A percentile compares a stretch with the other conserved stretches of the same genome.
Evolutionary conservation across 495 filamentous ascomycete species (phyloP).

Genomic region (Cudoniella acicularis): DNA sequence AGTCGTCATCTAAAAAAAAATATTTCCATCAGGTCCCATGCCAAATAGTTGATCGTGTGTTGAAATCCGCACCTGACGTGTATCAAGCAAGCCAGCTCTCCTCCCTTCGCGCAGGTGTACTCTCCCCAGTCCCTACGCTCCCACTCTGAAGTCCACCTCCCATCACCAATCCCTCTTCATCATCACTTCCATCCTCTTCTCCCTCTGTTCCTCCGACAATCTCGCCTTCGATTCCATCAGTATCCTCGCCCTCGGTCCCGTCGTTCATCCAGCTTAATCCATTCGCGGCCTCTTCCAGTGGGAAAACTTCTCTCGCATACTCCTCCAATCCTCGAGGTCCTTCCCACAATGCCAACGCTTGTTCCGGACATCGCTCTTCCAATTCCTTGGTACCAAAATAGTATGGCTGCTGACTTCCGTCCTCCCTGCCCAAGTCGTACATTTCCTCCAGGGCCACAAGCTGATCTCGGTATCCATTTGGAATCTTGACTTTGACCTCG

Average conservation of each 20-base stretch:
- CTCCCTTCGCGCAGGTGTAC: slow-evolving; percentile 22
- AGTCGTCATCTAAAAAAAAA: neutral
- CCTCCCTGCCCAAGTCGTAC: slow-evolving; percentile 54
- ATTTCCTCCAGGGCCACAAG: slow-evolving; percentile 69
- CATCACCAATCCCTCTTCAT: slow-evolving; percentile 18
- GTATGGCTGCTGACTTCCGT: slow-evolving; percentile 47
- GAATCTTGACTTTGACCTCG: slow-evolving; percentile 80
- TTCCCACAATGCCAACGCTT: slow-evolving; percentile 81
- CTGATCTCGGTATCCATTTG: slow-evolving; percentile 85
- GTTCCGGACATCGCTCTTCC: slow-evolving; percentile 60
- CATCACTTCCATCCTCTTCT: slow-evolving; percentile 31
- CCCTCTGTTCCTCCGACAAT: slow-evolving; percentile 39
- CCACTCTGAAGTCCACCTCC: neutral
- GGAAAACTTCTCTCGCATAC: slow-evolving; percentile 93
- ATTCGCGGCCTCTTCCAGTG: slow-evolving; percentile 89
- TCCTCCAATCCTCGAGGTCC: slow-evolving; percentile 89
- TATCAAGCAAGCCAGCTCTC: slow-evolving; percentile 28
- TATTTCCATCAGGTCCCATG: neutral
- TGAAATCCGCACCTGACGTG: too few species aligned
- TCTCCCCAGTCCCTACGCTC: slow-evolving; percentile 9
- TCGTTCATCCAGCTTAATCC: slow-evolving; percentile 86
- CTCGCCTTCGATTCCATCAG: neutral
- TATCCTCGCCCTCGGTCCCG: slow-evolving; percentile 23
- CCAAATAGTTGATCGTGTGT: too few species aligned
- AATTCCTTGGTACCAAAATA: slow-evolving; percentile 51